Conservation (phyloP, 306 rosid genomes). For the Begonia loranthoides region DNA sequence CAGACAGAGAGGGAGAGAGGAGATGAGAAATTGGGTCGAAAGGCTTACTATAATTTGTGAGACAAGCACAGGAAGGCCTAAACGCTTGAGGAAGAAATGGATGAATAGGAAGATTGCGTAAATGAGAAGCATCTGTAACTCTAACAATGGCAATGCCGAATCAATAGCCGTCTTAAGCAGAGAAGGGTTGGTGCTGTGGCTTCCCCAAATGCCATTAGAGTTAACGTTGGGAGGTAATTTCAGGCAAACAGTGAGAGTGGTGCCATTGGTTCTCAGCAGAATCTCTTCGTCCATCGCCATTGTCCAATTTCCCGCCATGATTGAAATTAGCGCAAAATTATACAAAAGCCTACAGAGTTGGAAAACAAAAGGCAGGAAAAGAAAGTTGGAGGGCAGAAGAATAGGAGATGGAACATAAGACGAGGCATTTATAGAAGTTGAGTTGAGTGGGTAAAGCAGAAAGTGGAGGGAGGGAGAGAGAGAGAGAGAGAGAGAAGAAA, state of each 20-base stretch:
- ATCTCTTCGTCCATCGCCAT: background rate
- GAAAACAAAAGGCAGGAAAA: too few species aligned
- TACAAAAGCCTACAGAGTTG: too few species aligned
- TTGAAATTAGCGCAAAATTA: too few species aligned
- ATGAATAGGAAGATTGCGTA: conserved; percentile 8
- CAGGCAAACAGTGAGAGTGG: background rate
- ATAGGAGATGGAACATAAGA: too few species aligned
- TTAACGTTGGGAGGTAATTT: background rate
- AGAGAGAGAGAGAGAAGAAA: too few species aligned
- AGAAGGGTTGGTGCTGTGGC: background rate
- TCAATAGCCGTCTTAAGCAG: background rate
- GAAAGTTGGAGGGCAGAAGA: too few species aligned
- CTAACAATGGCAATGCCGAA: conserved; percentile 14
- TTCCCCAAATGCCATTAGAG: conserved; percentile 7
- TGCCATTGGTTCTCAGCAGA: background rate
- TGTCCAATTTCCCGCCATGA: too few species aligned
- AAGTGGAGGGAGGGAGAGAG: too few species aligned
- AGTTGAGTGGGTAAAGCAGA: too few species aligned
- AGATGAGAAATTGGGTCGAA: background rate
- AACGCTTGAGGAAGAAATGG: conserved; percentile 10
- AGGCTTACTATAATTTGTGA: conserved; percentile 21
- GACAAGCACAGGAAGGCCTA: conserved; percentile 19
- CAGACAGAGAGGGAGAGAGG: background rate
- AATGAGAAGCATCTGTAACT: conserved; percentile 16
- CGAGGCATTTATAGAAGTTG: too few species aligned